Base-by-base conservation (phyloP, 768 basidiomycete species). In the Glaciozyma martinii region DNA sequence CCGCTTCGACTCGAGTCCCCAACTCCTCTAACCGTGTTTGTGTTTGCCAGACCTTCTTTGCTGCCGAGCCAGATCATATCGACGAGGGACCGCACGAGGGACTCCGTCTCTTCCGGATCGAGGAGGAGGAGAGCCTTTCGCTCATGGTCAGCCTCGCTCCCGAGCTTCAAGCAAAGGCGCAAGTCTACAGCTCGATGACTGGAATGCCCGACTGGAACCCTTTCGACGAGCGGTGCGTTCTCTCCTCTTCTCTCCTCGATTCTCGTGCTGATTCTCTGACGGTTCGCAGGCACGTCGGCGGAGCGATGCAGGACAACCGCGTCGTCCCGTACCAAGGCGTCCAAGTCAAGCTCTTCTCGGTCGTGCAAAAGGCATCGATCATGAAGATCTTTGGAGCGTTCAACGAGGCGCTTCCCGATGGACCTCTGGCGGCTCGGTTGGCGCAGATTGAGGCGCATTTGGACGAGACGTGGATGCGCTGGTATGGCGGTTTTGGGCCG, bases 21-120 rank as follows among this genome's bases (percentile, higher is more conserved):
- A 12, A 40, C 37, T 40, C 12, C 7, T 40, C 12, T 40, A 40
- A 40, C 37, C n/a, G 7, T 13, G 2, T 13, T 40, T 40, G 10
- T 40, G 5, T 13, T 13, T 6, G 37, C n/a, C 12, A 40, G 37
- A 73, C 71, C 3, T 75, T 75, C 60, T 70, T 74, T 63, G 74
- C 73, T 21, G 74, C 74, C 13, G 74, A 75, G 60, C 74, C 74
- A 18, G 73, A 75, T 55, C 46, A 69, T n/a, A 74, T 75, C 49
- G 74, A 75, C 46, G 66, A 44, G 4, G 74, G 74, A 3, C 64
- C 64, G 40, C 69, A 75, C 56, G 72, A 65, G 5, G 74, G 74
- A 1, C 62, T 71, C 37, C 59, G 73, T 16, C 60, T 75, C 50
- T 73, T 75, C 58, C 64, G 60, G 23, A 66, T 66, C 42, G 74